phyloP scores from a whole-genome alignment of 2,329 filamentous ascomycete genomes.

The Domatiomyces catenatus region DNA sequence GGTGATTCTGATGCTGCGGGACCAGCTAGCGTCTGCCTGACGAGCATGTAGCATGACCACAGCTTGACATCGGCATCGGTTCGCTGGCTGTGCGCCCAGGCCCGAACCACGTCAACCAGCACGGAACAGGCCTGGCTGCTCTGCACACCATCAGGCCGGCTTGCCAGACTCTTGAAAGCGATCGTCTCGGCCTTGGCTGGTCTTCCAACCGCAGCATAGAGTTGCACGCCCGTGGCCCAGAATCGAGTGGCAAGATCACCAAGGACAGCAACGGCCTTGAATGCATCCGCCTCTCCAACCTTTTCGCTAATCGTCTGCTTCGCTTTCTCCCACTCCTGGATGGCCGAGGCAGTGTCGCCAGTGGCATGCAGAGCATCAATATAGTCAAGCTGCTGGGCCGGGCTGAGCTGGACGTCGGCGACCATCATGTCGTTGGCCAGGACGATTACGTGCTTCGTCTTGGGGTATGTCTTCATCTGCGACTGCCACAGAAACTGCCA shows the following conservation, averaged over 20 bases:
- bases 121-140: conserved; percentile 17
- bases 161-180: conserved; percentile 28
- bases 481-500: conserved; percentile 56
- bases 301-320: not conserved
- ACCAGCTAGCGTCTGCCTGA: conserved; percentile 44
- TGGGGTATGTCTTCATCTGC: conserved; percentile 30
- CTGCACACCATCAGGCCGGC: conserved; percentile 13
- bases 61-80: conserved; percentile 41
- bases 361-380: conserved; percentile 53
- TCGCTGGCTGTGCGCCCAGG: conserved; percentile 41
- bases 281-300: not conserved
- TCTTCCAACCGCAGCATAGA: conserved; percentile 34
- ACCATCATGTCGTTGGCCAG: conserved; percentile 52
- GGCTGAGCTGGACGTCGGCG: conserved; percentile 39
- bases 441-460: conserved; percentile 45
- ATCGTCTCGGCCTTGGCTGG: conserved; percentile 35
- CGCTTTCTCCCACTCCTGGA: conserved; percentile 44
- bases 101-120: conserved; percentile 51
- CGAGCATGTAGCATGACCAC: conserved; percentile 50
- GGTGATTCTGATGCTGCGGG: conserved; percentile 31
- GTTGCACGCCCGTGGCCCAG: conserved; percentile 35
- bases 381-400: conserved; percentile 47
- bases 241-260: conserved; percentile 20
- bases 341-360: conserved; percentile 44
- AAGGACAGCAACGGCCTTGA: not conserved